A percentile compares a stretch with the other conserved stretches of the same genome.
phyloP scores from a whole-genome alignment of 2,329 filamentous ascomycete species.

The Sphaerulina vaccinii region DNA sequence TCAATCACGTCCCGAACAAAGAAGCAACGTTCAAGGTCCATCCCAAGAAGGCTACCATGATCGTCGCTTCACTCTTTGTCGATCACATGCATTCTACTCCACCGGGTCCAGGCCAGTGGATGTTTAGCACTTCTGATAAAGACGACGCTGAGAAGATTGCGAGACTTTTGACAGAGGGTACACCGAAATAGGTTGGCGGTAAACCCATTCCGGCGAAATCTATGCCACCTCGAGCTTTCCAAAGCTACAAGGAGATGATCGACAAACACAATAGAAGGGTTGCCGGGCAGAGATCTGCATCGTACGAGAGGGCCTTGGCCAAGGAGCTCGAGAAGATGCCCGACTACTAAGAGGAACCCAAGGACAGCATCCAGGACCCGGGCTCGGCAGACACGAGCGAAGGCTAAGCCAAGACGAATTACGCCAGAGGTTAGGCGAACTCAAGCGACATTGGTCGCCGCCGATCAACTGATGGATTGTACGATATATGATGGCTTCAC shows the following conservation, averaged over 20 bases:
- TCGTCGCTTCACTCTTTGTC: conserved; percentile 19
- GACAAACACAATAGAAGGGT: no score
- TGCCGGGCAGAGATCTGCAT: no score
- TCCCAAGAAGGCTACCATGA: conserved; percentile 24
- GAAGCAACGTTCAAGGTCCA: conserved; percentile 21
- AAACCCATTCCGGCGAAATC: background rate
- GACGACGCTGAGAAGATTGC: conserved; percentile 17
- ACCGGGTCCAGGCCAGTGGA: conserved; percentile 17
- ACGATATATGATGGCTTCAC: background rate
- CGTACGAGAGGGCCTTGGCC: no score
- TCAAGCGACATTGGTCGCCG: background rate
- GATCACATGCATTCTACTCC: conserved; percentile 24
- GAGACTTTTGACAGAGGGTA: conserved; percentile 18
- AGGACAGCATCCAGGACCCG: no score
- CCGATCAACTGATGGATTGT: background rate
- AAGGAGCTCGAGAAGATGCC: no score
- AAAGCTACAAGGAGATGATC: no score
- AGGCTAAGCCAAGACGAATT: no score
- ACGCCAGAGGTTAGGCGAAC: no score
- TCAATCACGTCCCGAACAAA: conserved; percentile 24
- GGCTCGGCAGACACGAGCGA: no score
- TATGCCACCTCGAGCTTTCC: no score
- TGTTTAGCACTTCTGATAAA: conserved; percentile 13
- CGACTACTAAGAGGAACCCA: no score
- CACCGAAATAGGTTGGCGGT: conserved; percentile 3